A percentile compares a stretch with the other conserved stretches of the same genome.
phyloP scores from a whole-genome alignment of 805 yeast species.

The Yamadazyma endophytica region DNA sequence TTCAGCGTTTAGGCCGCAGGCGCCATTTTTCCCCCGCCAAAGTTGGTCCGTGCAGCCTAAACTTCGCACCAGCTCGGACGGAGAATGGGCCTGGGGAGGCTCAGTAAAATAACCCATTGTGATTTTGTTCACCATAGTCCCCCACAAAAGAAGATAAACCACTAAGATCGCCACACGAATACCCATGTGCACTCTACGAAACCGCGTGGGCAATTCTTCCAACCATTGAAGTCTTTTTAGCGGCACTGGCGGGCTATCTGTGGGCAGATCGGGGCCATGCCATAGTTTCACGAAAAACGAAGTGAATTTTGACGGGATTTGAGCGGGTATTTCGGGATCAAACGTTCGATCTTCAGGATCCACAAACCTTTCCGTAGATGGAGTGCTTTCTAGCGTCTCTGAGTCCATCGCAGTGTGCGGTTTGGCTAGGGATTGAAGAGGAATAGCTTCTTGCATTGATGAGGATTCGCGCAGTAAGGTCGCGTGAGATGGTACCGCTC shows the following conservation, averaged over 20 bases:
- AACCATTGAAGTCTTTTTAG: constrained; percentile 5
- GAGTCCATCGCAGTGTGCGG: too few species aligned
- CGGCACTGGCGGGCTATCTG: constrained; percentile 50
- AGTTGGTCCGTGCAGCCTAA: constrained; percentile 49
- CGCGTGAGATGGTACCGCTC: too few species aligned
- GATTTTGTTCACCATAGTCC: constrained; percentile 29
- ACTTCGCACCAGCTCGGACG: constrained; percentile 24
- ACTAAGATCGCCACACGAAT: constrained; percentile 25
- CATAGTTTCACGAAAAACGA: constrained; percentile 34
- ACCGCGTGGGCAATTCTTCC: constrained; percentile 8
- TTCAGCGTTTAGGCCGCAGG: constrained; percentile 72
- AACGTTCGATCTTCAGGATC: constrained; percentile 2
- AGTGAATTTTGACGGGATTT: neutral
- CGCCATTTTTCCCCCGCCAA: constrained; percentile 75
- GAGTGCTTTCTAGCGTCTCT: too few species aligned
- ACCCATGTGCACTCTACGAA: constrained; percentile 17
- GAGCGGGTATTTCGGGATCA: too few species aligned
- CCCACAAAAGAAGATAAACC: constrained; percentile 47
- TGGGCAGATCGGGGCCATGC: constrained; percentile 52
- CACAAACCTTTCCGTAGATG: too few species aligned
- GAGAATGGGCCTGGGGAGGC: constrained; percentile 25
- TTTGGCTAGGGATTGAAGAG: too few species aligned
- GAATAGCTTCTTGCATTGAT: too few species aligned
- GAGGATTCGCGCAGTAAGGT: too few species aligned
- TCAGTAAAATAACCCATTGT: constrained; percentile 44